A percentile compares a stretch with the other conserved stretches of the same genome.
Evolutionary conservation across 176 grass and related monocot species (phyloP).

Genomic region (Bothriochloa decipiens): DNA sequence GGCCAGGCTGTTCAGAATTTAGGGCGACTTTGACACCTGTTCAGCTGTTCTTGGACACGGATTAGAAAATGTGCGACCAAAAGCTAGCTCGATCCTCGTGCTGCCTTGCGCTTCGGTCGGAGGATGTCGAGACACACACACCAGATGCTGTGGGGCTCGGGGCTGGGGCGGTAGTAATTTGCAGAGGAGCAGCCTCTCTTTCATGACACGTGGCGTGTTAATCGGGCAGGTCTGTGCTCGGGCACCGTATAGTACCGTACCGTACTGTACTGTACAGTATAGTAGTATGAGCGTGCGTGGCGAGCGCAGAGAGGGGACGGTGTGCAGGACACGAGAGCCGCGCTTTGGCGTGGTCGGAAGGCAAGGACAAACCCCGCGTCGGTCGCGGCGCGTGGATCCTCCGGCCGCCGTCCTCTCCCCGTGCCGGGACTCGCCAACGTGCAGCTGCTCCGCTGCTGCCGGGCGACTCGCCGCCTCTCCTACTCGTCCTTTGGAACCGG

Average conservation of each 20-base stretch:
- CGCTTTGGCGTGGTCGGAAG: slow-evolving; percentile 12
- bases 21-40: neutral
- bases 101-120: neutral
- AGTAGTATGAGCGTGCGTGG: neutral
- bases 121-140: neutral
- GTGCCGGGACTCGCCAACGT: neutral
- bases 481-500: too few species aligned
- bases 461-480: too few species aligned
- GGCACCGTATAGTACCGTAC: neutral
- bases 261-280: too few species aligned
- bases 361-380: slow-evolving; percentile 36
- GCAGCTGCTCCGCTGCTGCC: neutral
- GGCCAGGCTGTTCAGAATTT: neutral
- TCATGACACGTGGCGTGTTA: neutral
- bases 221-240: neutral
- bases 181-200: neutral
- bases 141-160: neutral
- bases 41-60: too few species aligned
- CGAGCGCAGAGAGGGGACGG: neutral
- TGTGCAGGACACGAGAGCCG: neutral
- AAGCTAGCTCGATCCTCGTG: neutral
- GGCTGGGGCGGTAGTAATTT: neutral
- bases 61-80: neutral
- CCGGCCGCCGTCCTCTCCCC: neutral
- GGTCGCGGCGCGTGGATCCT: slow-evolving; percentile 13